Base-by-base conservation (phyloP, 1,284 basidiomycete genomes). In the Gomphus bonarii region DNA sequence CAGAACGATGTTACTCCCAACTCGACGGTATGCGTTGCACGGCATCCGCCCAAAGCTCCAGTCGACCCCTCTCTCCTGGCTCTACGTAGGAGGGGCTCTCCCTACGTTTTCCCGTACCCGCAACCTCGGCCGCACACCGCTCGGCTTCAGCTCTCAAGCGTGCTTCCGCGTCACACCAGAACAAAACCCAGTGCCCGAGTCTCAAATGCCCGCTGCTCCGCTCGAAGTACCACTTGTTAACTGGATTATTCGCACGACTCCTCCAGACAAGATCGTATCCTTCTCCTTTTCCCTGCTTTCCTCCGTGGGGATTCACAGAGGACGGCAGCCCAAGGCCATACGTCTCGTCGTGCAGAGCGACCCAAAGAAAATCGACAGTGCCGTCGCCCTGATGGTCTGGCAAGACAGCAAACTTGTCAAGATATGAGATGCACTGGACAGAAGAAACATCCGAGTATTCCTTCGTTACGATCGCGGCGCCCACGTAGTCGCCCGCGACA, bases 181-280 rank as follows among this genome's bases (percentile, higher is more conserved):
- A 99, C 65, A 99, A 73, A 58, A 88, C 85, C 94, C 91, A 98
- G 43, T 79, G 73, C 22, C 84, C 87, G 72, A 91, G 79, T 55
- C 89, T 79, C 38, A 94, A 64, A 70, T 97, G 95, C 9, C 97
- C 97, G 48, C 88, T 91, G 66, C 85, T 89, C 36, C 97, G 84
- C 69, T 99, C 97, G 65, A 93, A 97, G 73, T 99, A 99, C 97
- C 97, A 99, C 70, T 95, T 95, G 72, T 99, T 99, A 57, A 99
- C 85, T 0, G 94, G 94, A 69, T 99, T 99, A 70, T 95, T 81
- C 10, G 85, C 79, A 57, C 97, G 80, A 65, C 85, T 89, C 60
- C 97, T 84, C 95, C 95, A 99, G 31, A 99, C 92, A 58, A 99
- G 79, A 69, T 99, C 95, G 44, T 85, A 77, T n/a, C 94, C 94